Conservation (phyloP, 352 stramenopile genomes). For the Pythium aristosporum region DNA sequence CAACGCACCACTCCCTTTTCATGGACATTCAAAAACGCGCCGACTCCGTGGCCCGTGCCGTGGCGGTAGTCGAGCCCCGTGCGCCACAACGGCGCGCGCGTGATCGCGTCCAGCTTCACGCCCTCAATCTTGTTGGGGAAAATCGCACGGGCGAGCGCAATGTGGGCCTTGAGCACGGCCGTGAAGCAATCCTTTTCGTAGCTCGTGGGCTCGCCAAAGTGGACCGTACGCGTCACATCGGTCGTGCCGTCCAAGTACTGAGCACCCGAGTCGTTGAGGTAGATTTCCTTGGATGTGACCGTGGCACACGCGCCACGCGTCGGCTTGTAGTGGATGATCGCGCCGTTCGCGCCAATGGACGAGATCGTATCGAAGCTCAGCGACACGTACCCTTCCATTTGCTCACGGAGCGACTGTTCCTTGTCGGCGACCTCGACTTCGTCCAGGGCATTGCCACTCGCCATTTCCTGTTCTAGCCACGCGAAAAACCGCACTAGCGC, state of each 20-base stretch:
- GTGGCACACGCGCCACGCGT: slow-evolving; percentile 78
- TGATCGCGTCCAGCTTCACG: slow-evolving; percentile 96
- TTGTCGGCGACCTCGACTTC: slow-evolving; percentile 91
- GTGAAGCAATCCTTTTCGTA: slow-evolving; percentile 97
- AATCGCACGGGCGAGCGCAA: slow-evolving; percentile 89
- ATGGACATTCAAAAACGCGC: slow-evolving; percentile 96
- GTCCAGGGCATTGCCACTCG: slow-evolving; percentile 57
- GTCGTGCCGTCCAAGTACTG: slow-evolving; percentile 99
- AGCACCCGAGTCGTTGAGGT: slow-evolving; percentile 98
- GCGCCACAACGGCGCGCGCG: slow-evolving; percentile 93
- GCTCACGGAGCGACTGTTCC: slow-evolving; percentile 84
- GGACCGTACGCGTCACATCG: slow-evolving; percentile 98
- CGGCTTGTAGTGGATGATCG: slow-evolving; percentile 95
- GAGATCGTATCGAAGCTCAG: slow-evolving; percentile 98
- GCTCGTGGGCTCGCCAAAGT: slow-evolving; percentile 92
- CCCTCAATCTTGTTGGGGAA: slow-evolving; percentile 92
- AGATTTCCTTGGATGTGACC: slow-evolving; percentile 92
- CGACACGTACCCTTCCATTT: slow-evolving; percentile 89
- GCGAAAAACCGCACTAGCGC: slow-evolving; percentile 94
- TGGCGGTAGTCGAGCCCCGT: slow-evolving; percentile 97
- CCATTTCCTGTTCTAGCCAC: slow-evolving; percentile 87
- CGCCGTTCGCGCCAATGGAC: slow-evolving; percentile 94
- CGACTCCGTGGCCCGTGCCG: slow-evolving; percentile 97
- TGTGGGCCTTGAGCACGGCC: slow-evolving; percentile 96
- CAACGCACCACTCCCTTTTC: slow-evolving; percentile 85